A percentile compares a stretch with the other conserved stretches of the same genome.
These are phyloP conservation scores for Coelastrella sp. DNA, from an alignment of 139 green algal species.

Conservation along the genomic window DNA sequence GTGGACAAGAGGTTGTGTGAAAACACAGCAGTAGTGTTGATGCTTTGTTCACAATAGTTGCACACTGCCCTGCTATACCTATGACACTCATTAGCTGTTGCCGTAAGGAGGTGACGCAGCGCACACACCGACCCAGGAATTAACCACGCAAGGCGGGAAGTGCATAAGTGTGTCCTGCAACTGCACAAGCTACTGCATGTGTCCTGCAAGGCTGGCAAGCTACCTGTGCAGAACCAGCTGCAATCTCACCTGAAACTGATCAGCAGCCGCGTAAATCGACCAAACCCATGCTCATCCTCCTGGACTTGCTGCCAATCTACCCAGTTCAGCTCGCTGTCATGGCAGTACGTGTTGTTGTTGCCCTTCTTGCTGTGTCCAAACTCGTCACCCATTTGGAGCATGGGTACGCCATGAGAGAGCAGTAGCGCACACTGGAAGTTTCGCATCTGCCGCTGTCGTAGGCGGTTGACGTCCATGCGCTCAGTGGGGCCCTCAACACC, in stretches of 20 bases:
- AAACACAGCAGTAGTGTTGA: no score
- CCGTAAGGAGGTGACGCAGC: no score
- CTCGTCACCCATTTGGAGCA: slow-evolving; percentile 98
- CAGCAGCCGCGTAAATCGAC: slow-evolving; percentile 80
- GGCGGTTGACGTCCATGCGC: slow-evolving; percentile 60
- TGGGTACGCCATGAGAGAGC: slow-evolving; percentile 92
- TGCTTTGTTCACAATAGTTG: no score
- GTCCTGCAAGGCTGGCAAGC: not conserved
- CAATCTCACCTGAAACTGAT: slow-evolving; percentile 66
- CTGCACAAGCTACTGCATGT: no score
- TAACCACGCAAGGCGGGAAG: no score
- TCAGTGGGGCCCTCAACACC: slow-evolving; percentile 86
- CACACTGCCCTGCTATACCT: no score
- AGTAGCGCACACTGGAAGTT: slow-evolving; percentile 93
- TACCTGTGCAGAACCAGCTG: not conserved
- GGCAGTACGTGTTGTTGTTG: slow-evolving; percentile 99
- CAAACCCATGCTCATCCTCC: slow-evolving; percentile 73
- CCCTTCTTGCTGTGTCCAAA: slow-evolving; percentile 94
- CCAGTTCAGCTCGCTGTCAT: slow-evolving; percentile 93
- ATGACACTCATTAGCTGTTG: no score
- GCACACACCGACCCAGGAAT: no score
- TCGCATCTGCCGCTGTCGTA: slow-evolving; percentile 85
- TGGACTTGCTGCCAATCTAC: slow-evolving; percentile 82
- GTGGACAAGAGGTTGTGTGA: not conserved
- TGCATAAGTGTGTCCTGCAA: no score